phyloP scores from a whole-genome alignment of 306 rosid species.

The Vigna angularis region DNA sequence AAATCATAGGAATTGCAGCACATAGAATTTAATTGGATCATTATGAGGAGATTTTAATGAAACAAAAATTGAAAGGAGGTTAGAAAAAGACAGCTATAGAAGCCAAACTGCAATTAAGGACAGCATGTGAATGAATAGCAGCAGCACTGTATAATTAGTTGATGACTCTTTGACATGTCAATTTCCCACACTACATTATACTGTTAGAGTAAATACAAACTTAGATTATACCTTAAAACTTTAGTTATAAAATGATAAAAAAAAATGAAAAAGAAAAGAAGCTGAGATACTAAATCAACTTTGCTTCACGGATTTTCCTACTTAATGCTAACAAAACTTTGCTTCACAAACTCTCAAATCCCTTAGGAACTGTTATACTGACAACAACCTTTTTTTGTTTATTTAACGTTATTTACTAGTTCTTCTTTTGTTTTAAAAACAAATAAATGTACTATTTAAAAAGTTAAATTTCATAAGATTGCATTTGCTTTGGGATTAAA shows the following conservation, averaged over 20 bases:
- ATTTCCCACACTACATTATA: neutral
- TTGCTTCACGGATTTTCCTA: neutral
- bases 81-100: neutral
- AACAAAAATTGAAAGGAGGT: no score
- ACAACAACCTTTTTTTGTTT: no score
- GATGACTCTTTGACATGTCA: neutral
- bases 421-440: no score
- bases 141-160: neutral
- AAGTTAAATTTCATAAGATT: no score
- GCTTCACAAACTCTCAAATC: no score
- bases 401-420: no score
- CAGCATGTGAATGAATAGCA: slow-evolving; percentile 43
- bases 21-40: no score
- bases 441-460: no score
- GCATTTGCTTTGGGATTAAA: no score
- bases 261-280: neutral
- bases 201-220: neutral
- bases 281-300: neutral
- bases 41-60: neutral
- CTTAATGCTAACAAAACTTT: neutral
- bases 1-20: no score
- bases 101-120: neutral
- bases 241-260: neutral
- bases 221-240: neutral
- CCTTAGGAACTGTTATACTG: no score